A percentile compares a stretch with the other conserved stretches of the same genome.
phyloP scores from a whole-genome alignment of 331 rosid genomes.

The Pyrus hybrid region DNA sequence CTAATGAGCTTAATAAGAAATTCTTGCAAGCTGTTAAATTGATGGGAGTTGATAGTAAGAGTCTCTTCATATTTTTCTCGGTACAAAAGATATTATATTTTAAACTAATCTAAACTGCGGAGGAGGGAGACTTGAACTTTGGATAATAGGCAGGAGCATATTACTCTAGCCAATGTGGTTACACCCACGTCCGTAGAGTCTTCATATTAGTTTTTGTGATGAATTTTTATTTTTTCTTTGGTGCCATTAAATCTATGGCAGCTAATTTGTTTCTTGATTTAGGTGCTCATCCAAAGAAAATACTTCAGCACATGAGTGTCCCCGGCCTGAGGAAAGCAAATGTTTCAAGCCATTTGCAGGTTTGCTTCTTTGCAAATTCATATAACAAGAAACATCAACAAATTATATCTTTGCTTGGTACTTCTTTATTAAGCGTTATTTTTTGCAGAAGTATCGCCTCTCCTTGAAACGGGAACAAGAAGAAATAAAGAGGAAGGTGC shows the following conservation, averaged over 20 bases:
- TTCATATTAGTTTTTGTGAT: neutral
- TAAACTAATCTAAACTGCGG: too few relatives aligned
- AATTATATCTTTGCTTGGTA: neutral
- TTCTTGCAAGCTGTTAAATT: slow-evolving; percentile 24
- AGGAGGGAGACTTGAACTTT: too few relatives aligned
- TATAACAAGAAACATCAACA: neutral
- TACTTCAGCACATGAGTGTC: slow-evolving; percentile 28
- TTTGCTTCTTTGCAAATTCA: slow-evolving; percentile 5
- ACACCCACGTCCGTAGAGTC: too few relatives aligned
- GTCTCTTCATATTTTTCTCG: neutral
- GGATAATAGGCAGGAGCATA: too few relatives aligned
- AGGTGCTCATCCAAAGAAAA: slow-evolving; percentile 34
- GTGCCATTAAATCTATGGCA: neutral
- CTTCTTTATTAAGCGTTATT: neutral
- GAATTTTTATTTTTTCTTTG: neutral
- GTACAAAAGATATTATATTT: neutral
- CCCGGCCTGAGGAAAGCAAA: slow-evolving; percentile 21
- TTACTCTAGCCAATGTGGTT: too few relatives aligned
- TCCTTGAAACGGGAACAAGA: slow-evolving; percentile 5
- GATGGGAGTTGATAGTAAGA: slow-evolving; percentile 27
- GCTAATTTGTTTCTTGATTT: slow-evolving; percentile 9
- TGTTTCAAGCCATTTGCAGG: slow-evolving; percentile 42
- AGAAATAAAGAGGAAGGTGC: neutral
- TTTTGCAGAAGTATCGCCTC: slow-evolving; percentile 28
- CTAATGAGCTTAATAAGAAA: slow-evolving; percentile 17